phyloP scores from a whole-genome alignment of 805 yeast genomes.

The Ogataea saltuana region DNA sequence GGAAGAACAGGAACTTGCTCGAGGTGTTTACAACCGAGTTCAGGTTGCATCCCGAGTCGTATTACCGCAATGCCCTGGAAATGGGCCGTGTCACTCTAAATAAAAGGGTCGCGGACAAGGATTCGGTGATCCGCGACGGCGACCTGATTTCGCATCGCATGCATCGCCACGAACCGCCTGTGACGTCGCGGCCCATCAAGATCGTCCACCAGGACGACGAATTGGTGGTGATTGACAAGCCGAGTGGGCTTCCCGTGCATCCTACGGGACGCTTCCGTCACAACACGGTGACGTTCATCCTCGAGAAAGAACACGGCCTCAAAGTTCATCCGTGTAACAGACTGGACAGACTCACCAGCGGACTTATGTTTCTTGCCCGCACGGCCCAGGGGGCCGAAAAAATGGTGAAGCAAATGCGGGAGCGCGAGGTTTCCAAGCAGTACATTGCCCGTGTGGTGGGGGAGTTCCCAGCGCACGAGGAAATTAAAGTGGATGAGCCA shows the following conservation, averaged over 20 bases:
- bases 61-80: constrained; percentile 56
- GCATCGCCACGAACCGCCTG: constrained; percentile 92
- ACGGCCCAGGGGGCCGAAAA: constrained; percentile 75
- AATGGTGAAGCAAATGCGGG: constrained; percentile 69
- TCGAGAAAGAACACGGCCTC: constrained; percentile 68
- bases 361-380: constrained; percentile 88
- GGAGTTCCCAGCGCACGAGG: constrained; percentile 62
- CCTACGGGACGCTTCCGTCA: constrained; percentile 87
- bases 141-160: constrained; percentile 76
- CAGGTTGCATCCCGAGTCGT: constrained; percentile 68
- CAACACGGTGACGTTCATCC: constrained; percentile 72
- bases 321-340: constrained; percentile 84
- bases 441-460: constrained; percentile 90
- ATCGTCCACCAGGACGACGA: constrained; percentile 75
- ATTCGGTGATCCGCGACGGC: constrained; percentile 73
- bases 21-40: constrained; percentile 87
- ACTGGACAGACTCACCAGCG: constrained; percentile 87
- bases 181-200: constrained; percentile 56
- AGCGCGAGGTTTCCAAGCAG: constrained; percentile 73
- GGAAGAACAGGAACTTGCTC: constrained; percentile 80
- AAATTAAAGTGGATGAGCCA: constrained; percentile 62
- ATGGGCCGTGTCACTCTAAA: constrained; percentile 78
- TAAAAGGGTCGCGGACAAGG: constrained; percentile 59
- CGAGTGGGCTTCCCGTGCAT: constrained; percentile 93
- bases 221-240: constrained; percentile 84